A percentile compares a stretch with the other conserved stretches of the same genome.
Evolutionary conservation across 2,329 filamentous ascomycete genomes (phyloP).

Genomic region (Ilyonectria robusta): DNA sequence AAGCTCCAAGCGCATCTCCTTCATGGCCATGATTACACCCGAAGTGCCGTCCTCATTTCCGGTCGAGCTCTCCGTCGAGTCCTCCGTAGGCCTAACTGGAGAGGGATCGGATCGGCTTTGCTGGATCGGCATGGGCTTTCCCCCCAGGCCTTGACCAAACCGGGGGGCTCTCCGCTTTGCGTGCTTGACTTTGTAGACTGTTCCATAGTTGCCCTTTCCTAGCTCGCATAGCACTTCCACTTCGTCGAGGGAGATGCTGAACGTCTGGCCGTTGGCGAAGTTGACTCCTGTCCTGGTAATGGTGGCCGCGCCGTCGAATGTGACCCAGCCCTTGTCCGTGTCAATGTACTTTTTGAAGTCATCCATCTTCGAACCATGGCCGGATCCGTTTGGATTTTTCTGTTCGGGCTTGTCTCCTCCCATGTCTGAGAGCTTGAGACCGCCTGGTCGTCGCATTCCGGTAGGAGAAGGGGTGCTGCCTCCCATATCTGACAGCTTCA

Average conservation of each 20-base stretch:
- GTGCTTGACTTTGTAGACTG: slow-evolving; percentile 96
- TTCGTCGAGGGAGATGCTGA: slow-evolving; percentile 95
- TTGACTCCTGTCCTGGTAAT: slow-evolving; percentile 92
- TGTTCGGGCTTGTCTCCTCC: slow-evolving; percentile 39
- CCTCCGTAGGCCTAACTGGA: slow-evolving; percentile 48
- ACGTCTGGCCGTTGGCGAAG: slow-evolving; percentile 89
- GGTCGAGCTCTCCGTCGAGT: slow-evolving; percentile 48
- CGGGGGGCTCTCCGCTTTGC: slow-evolving; percentile 73
- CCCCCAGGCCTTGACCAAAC: slow-evolving; percentile 71
- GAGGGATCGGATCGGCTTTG: slow-evolving; percentile 55
- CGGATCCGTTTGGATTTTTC: slow-evolving; percentile 53
- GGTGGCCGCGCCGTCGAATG: slow-evolving; percentile 92
- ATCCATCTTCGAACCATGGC: slow-evolving; percentile 66
- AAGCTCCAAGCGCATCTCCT: slow-evolving; percentile 94
- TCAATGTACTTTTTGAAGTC: slow-evolving; percentile 87
- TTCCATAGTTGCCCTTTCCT: slow-evolving; percentile 98
- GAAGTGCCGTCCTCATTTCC: slow-evolving; percentile 63
- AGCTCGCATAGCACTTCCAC: slow-evolving; percentile 94
- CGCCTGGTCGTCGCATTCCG: slow-evolving; percentile 50
- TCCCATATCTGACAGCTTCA: slow-evolving; percentile 35
- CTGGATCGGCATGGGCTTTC: slow-evolving; percentile 59
- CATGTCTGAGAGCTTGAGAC: slow-evolving; percentile 63
- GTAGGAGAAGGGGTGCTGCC: slow-evolving; percentile 41
- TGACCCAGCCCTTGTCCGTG: slow-evolving; percentile 90
- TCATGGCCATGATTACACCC: slow-evolving; percentile 97